Conservation (phyloP, 306 rosid species). For the Sesbania bispinosa region DNA sequence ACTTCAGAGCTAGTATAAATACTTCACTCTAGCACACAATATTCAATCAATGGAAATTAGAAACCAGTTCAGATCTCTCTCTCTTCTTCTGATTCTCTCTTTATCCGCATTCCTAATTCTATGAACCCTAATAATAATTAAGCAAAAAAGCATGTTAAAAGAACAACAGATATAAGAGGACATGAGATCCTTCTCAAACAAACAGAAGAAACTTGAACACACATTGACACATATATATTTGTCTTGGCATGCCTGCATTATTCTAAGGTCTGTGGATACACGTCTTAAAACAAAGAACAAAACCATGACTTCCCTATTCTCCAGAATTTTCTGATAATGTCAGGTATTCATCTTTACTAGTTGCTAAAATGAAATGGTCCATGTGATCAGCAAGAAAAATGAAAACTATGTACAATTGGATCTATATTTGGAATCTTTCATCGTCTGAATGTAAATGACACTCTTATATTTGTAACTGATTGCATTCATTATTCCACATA, state of each 20-base stretch:
- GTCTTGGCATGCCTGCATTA: background rate
- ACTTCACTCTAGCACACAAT: too few relatives aligned
- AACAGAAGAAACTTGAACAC: background rate
- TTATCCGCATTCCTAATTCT: too few relatives aligned
- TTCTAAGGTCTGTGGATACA: background rate
- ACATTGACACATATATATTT: background rate
- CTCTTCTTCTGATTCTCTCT: too few relatives aligned
- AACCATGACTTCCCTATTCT: background rate
- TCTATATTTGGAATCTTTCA: constrained; percentile 5
- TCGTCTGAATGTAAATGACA: constrained; percentile 20
- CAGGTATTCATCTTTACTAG: background rate
- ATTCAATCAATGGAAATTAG: too few relatives aligned
- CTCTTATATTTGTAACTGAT: background rate
- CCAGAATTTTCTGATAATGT: constrained; percentile 15
- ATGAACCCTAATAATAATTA: too few relatives aligned
- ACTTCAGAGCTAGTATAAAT: too few relatives aligned
- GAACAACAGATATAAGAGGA: background rate
- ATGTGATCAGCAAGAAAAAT: constrained; percentile 1
- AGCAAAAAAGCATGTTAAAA: background rate
- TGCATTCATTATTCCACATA: constrained; percentile 5
- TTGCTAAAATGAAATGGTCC: background rate
- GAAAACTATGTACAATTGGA: background rate
- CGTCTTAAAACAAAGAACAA: background rate
- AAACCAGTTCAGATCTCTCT: too few relatives aligned
- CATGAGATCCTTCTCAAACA: background rate